These are phyloP conservation scores for Leccinum sublutescens DNA, from an alignment of 768 basidiomycete genomes.

Conservation along the genomic window DNA sequence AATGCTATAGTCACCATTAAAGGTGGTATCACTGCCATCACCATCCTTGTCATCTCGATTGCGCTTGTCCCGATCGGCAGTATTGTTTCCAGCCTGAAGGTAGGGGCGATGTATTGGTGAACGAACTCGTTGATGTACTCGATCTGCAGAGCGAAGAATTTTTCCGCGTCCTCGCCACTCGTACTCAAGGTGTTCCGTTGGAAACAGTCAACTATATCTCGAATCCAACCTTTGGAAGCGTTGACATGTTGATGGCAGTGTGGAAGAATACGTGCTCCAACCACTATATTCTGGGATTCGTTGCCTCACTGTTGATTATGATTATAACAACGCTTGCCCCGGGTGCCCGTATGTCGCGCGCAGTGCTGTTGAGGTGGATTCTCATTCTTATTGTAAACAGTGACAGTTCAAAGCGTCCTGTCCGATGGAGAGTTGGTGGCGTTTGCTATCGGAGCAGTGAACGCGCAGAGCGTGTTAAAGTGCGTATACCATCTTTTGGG, in stretches of 20 bases:
- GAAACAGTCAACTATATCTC: constrained; percentile 24
- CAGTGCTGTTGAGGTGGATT: not conserved
- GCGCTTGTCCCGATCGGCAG: constrained; percentile 25
- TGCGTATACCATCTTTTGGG: not conserved
- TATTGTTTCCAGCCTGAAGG: constrained; percentile 20
- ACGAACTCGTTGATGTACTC: not conserved
- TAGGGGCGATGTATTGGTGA: not conserved
- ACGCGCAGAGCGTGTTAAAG: constrained; percentile 27
- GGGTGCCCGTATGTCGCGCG: constrained; percentile 21
- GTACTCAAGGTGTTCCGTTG: constrained; percentile 21
- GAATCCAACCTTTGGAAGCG: constrained; percentile 20
- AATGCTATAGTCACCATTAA: constrained; percentile 24
- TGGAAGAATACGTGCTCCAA: constrained; percentile 21
- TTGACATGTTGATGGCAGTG: constrained; percentile 13
- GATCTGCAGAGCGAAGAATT: constrained; percentile 27
- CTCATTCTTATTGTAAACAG: constrained; percentile 1
- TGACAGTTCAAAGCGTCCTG: constrained; percentile 23
- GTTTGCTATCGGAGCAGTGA: constrained; percentile 23
- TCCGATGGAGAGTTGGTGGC: constrained; percentile 23
- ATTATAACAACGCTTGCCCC: constrained; percentile 24
- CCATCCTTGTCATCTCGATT: constrained; percentile 29
- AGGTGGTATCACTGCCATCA: constrained; percentile 27
- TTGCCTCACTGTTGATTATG: constrained; percentile 22
- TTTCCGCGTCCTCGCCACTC: constrained; percentile 21
- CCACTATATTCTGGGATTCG: constrained; percentile 19